A percentile compares a stretch with the other conserved stretches of the same genome.
Conservation (phyloP, 768 basidiomycete genomes). For the Boletus rufocinnamomeus region DNA sequence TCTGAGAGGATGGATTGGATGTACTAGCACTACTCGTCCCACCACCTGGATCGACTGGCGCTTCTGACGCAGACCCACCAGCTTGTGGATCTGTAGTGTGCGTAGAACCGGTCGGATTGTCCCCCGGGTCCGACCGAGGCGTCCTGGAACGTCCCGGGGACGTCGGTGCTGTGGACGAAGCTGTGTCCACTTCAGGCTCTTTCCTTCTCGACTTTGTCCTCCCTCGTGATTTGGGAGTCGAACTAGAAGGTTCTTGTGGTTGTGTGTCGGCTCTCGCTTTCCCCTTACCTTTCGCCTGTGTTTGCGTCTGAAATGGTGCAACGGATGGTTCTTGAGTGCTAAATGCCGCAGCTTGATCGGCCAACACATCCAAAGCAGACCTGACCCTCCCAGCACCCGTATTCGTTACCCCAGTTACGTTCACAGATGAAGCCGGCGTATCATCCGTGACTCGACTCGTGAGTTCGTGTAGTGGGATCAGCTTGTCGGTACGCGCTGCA, state of each 20-base stretch:
- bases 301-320: not conserved
- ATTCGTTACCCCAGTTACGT: not conserved
- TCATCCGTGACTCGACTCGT: constrained; percentile 1
- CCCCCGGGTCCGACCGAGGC: constrained; percentile 19
- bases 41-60: constrained; percentile 26
- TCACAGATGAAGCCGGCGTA: not conserved
- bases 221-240: constrained; percentile 9
- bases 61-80: constrained; percentile 10
- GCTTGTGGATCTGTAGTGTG: not conserved
- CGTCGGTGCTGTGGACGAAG: constrained; percentile 4
- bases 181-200: constrained; percentile 5
- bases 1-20: constrained; percentile 6
- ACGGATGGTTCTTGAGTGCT: constrained; percentile 37
- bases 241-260: constrained; percentile 4
- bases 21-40: constrained; percentile 1
- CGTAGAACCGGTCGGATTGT: not conserved
- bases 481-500: constrained; percentile 11
- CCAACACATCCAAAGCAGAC: constrained; percentile 70
- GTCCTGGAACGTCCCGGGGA: constrained; percentile 21
- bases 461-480: constrained; percentile 8
- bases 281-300: constrained; percentile 22
- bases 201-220: constrained; percentile 13
- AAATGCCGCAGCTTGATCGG: constrained; percentile 68
- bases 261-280: constrained; percentile 17
- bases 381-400: constrained; percentile 33